Percentiles rank a stretch among this genome's conserved stretches.
phyloP scores from a whole-genome alignment of 2,329 filamentous ascomycete species.

The Nemania sp. region DNA sequence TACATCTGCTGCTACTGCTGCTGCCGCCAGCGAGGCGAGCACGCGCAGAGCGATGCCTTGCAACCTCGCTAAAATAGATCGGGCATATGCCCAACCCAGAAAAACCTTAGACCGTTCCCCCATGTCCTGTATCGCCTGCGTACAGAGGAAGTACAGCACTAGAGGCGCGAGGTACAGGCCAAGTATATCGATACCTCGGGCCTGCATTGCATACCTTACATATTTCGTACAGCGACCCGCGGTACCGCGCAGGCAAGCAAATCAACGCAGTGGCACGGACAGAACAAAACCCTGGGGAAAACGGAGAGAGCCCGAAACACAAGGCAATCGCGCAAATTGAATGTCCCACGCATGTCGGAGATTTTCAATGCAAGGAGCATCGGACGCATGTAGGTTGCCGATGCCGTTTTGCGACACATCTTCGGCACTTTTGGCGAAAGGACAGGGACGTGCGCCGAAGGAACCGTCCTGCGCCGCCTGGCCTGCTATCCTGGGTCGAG shows the following conservation, averaged over 20 bases:
- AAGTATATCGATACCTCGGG: conserved; percentile 13
- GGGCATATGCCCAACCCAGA: conserved; percentile 12
- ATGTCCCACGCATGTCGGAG: conserved; percentile 19
- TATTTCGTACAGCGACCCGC: no score
- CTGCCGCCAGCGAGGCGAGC: conserved; percentile 10
- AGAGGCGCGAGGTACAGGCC: conserved; percentile 13
- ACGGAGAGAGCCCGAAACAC: neutral
- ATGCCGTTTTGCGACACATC: conserved; percentile 3
- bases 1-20: conserved; percentile 3
- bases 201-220: conserved; percentile 11
- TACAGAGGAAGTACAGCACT: conserved; percentile 22
- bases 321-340: conserved; percentile 7
- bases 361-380: conserved; percentile 23
- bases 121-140: conserved; percentile 23
- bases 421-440: conserved; percentile 7
- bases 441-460: neutral
- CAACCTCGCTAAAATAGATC: conserved; percentile 31
- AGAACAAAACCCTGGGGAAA: neutral
- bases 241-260: neutral
- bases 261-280: no score
- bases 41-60: conserved; percentile 23
- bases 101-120: conserved; percentile 9
- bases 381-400: conserved; percentile 22
- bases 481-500: no score
- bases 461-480: neutral